A percentile compares a stretch with the other conserved stretches of the same genome.
phyloP scores from a whole-genome alignment of 2,329 filamentous ascomycete genomes.

The Westerdykella sp. region DNA sequence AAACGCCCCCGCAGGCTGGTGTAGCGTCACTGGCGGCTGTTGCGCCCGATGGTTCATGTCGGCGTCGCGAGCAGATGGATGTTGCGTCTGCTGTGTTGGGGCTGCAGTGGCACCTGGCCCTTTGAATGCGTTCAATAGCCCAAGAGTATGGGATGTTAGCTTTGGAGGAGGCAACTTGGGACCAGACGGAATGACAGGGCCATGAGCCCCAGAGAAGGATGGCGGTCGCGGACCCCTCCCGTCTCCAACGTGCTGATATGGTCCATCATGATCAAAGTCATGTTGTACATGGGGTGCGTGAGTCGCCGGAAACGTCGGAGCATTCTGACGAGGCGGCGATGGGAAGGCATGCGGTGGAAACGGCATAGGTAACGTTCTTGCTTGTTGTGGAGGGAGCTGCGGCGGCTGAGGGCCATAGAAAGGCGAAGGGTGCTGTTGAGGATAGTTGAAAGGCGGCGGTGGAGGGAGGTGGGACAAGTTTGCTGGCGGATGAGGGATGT shows the following conservation, averaged over 20 bases:
- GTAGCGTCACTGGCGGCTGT: slow-evolving; percentile 15
- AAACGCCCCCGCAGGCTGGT: slow-evolving; percentile 16
- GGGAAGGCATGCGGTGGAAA: slow-evolving; percentile 17
- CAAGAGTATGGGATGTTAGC: slow-evolving; percentile 52
- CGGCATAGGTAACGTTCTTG: slow-evolving; percentile 18
- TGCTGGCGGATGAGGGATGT: slow-evolving; percentile 47
- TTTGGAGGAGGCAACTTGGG: slow-evolving; percentile 53
- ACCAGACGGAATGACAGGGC: slow-evolving; percentile 49
- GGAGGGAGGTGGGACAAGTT: slow-evolving; percentile 44
- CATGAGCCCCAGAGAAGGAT: slow-evolving; percentile 34
- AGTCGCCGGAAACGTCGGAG: slow-evolving; percentile 9
- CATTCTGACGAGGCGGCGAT: slow-evolving; percentile 13
- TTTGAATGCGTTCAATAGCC: slow-evolving; percentile 56
- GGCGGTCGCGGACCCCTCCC: slow-evolving; percentile 38
- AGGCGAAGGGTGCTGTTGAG: slow-evolving; percentile 27
- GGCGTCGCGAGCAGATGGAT: slow-evolving; percentile 11
- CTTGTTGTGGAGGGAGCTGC: slow-evolving; percentile 10
- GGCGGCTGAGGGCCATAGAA: slow-evolving; percentile 22
- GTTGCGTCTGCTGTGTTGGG: slow-evolving; percentile 8
- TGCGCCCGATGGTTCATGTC: slow-evolving; percentile 20
- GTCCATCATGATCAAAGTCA: slow-evolving; percentile 25
- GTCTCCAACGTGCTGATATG: slow-evolving; percentile 41
- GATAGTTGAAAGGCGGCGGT: slow-evolving; percentile 45
- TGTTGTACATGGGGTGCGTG: slow-evolving; percentile 20
- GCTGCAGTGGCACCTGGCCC: slow-evolving; percentile 22